Base-by-base conservation (phyloP, 345 rosid genomes). In the Eucalyptus sp. region DNA sequence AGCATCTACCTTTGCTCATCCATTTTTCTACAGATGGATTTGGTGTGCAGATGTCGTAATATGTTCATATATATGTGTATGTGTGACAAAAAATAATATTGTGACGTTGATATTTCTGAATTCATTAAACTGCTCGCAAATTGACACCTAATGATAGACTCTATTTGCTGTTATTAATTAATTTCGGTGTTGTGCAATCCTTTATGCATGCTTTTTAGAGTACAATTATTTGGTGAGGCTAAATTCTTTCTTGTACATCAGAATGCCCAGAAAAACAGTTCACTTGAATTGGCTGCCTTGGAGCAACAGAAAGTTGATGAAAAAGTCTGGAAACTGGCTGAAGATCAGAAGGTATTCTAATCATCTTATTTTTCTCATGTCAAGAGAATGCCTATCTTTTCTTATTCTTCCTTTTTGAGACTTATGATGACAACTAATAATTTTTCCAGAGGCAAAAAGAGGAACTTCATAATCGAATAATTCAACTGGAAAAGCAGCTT, bases 261-360 rank as follows among this genome's bases (percentile, higher is more conserved):
- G 99, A 94, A 92, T 93, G 92, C 95, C 11, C 88, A 89, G 51
- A 93, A 91, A 93, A 93, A 94, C 88, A 94, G 92, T 92, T 92
- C 94, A 4, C 91, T 96, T 87, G 93, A 96, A 89, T 90, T 95
- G 93, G 99, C 98, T 90, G 86, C 99, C 86, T 31, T 95, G 92
- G 97, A 95, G 93, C 96, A 98, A 91, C 95, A 95, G 87, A 95
- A 90, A 92, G 95, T 96, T 76, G 97, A 95, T 87, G 99, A 93
- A 89, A 93, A 93, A 89, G 96, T 95, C 64, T 88, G 92, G 90
- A 96, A 95, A 91, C 91, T 98, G 92, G 98, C 99, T 84, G 96
- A 95, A 92, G 99, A 96, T 90, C 99, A 98, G 89, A 92, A 98
- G 99, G 99, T 97, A 68, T 60, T 91, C 33, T 88, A 44, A 29